A percentile compares a stretch with the other conserved stretches of the same genome.
These are phyloP conservation scores for Solanum rostratum DNA, from an alignment of 257 asterid genomes.

Conservation along the genomic window DNA sequence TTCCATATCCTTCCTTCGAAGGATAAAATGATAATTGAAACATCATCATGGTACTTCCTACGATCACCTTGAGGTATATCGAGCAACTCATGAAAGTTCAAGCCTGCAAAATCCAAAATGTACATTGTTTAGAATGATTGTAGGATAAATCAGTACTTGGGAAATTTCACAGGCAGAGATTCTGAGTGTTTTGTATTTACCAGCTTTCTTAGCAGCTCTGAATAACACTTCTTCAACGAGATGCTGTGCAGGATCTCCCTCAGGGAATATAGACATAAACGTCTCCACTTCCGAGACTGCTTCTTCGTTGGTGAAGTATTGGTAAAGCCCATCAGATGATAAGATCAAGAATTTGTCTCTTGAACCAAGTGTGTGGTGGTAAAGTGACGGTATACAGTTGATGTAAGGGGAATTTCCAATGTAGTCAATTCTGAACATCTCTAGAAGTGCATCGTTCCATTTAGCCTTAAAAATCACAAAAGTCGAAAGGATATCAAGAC, in stretches of 20 bases:
- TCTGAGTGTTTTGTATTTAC: constrained; percentile 19
- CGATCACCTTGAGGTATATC: constrained; percentile 94
- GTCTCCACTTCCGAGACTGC: constrained; percentile 79
- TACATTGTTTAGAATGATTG: background rate
- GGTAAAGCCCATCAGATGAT: constrained; percentile 94
- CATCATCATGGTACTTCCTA: constrained; percentile 83
- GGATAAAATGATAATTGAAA: constrained; percentile 75
- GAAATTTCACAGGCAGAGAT: background rate
- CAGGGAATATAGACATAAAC: constrained; percentile 74
- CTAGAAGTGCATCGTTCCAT: constrained; percentile 85
- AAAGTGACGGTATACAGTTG: constrained; percentile 58
- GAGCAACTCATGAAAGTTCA: constrained; percentile 74
- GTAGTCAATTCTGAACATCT: constrained; percentile 80
- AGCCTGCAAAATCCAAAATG: constrained; percentile 31
- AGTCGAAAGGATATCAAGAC: background rate
- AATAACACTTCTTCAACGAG: constrained; percentile 87
- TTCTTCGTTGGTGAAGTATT: constrained; percentile 85
- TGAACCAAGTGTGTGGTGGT: constrained; percentile 63
- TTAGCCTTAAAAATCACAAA: constrained; percentile 52
- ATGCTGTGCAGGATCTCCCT: constrained; percentile 98
- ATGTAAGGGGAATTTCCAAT: constrained; percentile 73
- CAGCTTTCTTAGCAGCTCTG: constrained; percentile 97
- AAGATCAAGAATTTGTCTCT: constrained; percentile 79
- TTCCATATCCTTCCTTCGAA: constrained; percentile 96
- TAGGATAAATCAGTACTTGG: background rate